Evolutionary conservation across 345 rosid genomes (phyloP).

Genomic region (Laguncularia racemosa): DNA sequence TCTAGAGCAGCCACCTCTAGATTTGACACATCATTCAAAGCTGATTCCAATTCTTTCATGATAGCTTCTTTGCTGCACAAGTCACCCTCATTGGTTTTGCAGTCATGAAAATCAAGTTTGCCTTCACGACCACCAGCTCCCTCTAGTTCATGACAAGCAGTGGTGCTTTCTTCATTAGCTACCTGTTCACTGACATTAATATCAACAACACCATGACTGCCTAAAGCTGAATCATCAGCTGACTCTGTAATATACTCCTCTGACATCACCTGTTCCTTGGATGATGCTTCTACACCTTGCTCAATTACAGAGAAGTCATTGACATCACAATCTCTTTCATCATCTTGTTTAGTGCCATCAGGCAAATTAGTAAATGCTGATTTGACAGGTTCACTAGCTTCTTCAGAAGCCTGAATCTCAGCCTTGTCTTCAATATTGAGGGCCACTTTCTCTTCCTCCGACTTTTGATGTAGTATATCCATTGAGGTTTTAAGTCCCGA

Average conservation of each 20-base stretch:
- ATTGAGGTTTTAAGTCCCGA: constrained; percentile 37
- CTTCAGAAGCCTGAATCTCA: constrained; percentile 25
- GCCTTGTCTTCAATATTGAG: constrained; percentile 28
- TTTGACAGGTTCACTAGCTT: constrained; percentile 29
- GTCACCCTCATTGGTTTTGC: constrained; percentile 23
- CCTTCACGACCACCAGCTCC: constrained; percentile 14
- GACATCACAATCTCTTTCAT: constrained; percentile 31
- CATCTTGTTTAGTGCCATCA: constrained; percentile 19
- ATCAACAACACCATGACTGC: constrained; percentile 25
- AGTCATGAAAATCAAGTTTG: constrained; percentile 18
- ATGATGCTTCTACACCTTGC: constrained; percentile 28
- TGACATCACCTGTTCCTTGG: constrained; percentile 18
- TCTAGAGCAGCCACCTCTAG: constrained; percentile 44
- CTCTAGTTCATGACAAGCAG: constrained; percentile 19
- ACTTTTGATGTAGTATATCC: constrained; percentile 31
- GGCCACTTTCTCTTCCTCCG: constrained; percentile 45
- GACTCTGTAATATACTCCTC: constrained; percentile 17
- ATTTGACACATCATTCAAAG: constrained; percentile 48
- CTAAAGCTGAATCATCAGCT: constrained; percentile 17
- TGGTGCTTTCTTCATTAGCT: constrained; percentile 26
- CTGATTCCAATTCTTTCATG: constrained; percentile 74
- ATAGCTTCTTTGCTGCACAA: constrained; percentile 50
- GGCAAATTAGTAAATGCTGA: constrained; percentile 12
- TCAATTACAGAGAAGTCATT: constrained; percentile 32
- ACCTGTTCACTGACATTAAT: constrained; percentile 14